These are phyloP conservation scores for Calamus simplicifolius DNA, from an alignment of 176 grass and related monocot species.

Conservation along the genomic window DNA sequence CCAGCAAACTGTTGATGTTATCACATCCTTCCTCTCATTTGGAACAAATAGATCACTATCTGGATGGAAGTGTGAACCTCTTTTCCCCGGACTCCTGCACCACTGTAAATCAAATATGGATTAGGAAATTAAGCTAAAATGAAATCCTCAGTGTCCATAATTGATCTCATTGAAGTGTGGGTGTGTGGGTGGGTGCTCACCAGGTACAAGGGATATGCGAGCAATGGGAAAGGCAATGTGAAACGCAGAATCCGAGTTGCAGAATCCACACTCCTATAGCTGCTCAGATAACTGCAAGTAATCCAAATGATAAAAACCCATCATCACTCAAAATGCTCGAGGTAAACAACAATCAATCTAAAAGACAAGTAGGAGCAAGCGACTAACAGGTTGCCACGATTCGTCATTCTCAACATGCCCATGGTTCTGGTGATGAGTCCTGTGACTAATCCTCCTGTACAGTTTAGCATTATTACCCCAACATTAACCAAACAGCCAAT, in stretches of 20 bases:
- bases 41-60: conserved; percentile 65
- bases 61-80: conserved; percentile 77
- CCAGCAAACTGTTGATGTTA: conserved; percentile 74
- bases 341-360: conserved; percentile 7
- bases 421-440: conserved; percentile 93
- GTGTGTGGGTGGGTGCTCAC: conserved; percentile 28
- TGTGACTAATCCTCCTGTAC: conserved; percentile 93
- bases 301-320: conserved; percentile 15
- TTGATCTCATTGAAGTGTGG: not conserved
- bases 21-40: conserved; percentile 79
- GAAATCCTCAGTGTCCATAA: conserved; percentile 1
- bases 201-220: conserved; percentile 89
- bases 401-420: conserved; percentile 98
- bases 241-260: conserved; percentile 54
- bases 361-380: conserved; percentile 5
- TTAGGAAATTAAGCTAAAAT: not conserved
- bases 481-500: not conserved
- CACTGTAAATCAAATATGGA: conserved; percentile 30
- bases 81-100: conserved; percentile 66
- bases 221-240: conserved; percentile 80
- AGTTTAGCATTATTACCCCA: not conserved
- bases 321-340: not conserved
- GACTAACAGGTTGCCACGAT: conserved; percentile 84
- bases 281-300: conserved; percentile 64
- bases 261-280: conserved; percentile 52